phyloP scores from a whole-genome alignment of 139 green algal species.

The Choricystis sp. region DNA sequence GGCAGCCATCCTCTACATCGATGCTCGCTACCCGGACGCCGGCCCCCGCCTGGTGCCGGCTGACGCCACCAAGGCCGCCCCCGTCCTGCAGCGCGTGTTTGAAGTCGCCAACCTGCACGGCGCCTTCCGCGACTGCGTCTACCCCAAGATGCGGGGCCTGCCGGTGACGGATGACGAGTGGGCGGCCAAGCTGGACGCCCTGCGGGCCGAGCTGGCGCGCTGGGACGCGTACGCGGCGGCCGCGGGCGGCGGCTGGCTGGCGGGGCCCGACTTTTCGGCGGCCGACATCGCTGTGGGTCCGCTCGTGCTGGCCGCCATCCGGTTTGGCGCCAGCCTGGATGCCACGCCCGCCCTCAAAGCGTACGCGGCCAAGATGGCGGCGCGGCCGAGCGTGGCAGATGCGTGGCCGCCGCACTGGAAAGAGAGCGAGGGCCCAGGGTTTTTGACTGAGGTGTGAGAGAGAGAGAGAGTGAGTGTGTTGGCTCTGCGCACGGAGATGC shows the following conservation, averaged over 20 bases:
- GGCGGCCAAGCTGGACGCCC: neutral
- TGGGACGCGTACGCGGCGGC: neutral
- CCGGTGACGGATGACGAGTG: neutral
- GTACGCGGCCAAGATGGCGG: neutral
- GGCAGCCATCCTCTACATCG: conserved; percentile 19
- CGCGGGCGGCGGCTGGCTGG: neutral
- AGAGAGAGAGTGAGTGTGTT: too few relatives aligned
- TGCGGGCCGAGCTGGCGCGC: neutral
- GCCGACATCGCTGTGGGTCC: neutral
- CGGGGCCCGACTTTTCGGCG: neutral
- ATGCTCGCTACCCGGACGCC: conserved; percentile 13
- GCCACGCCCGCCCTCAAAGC: neutral
- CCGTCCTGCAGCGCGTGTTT: neutral
- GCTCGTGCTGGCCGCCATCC: neutral
- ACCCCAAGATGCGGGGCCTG: neutral
- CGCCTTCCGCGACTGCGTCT: neutral
- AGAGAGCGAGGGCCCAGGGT: neutral
- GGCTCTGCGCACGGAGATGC: too few relatives aligned
- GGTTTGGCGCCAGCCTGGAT: neutral
- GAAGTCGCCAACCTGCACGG: neutral
- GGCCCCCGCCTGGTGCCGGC: neutral
- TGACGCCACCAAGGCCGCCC: neutral
- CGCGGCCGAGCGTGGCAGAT: neutral
- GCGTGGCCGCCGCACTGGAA: neutral
- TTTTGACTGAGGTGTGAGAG: neutral